Evolutionary conservation across 2,329 filamentous ascomycete species (phyloP).

Genomic region (Exophiala xenobiotica): DNA sequence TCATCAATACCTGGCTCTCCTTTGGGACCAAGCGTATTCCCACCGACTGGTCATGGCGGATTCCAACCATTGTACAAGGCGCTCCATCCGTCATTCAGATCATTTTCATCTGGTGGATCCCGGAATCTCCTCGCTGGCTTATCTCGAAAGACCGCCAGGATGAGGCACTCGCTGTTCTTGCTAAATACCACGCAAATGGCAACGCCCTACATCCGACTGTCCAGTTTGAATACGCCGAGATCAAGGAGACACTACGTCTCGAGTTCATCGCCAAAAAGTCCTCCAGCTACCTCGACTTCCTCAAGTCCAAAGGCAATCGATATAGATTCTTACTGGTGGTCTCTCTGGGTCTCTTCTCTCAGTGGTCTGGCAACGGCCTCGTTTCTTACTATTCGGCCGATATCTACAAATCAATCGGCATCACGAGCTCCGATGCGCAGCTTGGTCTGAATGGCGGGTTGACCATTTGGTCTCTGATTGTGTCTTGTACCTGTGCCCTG

Average conservation of each 20-base stretch:
- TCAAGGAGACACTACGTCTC: constrained; percentile 61
- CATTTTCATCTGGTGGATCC: constrained; percentile 60
- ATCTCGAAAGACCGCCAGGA: constrained; percentile 34
- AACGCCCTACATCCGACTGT: constrained; percentile 50
- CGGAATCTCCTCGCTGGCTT: constrained; percentile 66
- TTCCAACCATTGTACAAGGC: constrained; percentile 66
- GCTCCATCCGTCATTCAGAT: constrained; percentile 59
- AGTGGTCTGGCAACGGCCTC: constrained; percentile 55
- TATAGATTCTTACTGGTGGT: constrained; percentile 55
- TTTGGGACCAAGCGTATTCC: constrained; percentile 48
- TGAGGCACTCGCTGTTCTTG: constrained; percentile 33
- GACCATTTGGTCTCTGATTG: constrained; percentile 59
- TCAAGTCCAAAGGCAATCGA: constrained; percentile 59
- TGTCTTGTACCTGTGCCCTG: constrained; percentile 57
- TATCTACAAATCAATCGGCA: constrained; percentile 55
- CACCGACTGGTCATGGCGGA: constrained; percentile 56
- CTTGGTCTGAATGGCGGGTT: constrained; percentile 55
- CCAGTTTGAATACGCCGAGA: constrained; percentile 66
- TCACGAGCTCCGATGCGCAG: constrained; percentile 49
- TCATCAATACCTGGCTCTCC: constrained; percentile 51
- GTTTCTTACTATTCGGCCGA: constrained; percentile 39
- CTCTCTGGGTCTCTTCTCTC: constrained; percentile 55
- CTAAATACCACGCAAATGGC: constrained; percentile 43
- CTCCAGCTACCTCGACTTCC: constrained; percentile 60
- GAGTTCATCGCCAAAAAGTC: constrained; percentile 53